phyloP scores from a whole-genome alignment of 108 stramenopile species.

The Cyclotella atomus region DNA sequence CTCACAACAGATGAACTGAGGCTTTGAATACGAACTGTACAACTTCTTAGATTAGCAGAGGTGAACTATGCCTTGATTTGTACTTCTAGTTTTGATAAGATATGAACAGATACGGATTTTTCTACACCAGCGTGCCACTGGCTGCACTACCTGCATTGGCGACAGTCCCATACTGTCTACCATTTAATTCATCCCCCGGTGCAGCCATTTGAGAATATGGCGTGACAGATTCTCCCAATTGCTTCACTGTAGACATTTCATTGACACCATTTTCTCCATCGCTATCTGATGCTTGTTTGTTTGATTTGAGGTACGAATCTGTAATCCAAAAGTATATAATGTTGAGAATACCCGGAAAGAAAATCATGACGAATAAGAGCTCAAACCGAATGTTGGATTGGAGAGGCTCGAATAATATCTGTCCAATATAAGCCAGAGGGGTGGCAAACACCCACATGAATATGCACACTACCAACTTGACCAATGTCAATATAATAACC shows the following conservation, averaged over 20 bases:
- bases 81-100: background rate
- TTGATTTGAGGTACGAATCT: slow-evolving; percentile 86
- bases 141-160: background rate
- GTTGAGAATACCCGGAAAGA: slow-evolving; percentile 90
- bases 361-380: slow-evolving; percentile 91
- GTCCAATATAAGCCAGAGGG: slow-evolving; percentile 70
- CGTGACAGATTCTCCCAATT: slow-evolving; percentile 43
- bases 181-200: slow-evolving; percentile 31
- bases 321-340: slow-evolving; percentile 94
- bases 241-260: slow-evolving; percentile 33
- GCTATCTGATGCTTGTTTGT: slow-evolving; percentile 52
- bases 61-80: background rate
- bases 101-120: background rate
- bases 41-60: background rate
- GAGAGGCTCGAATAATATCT: slow-evolving; percentile 75
- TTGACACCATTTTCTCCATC: slow-evolving; percentile 51
- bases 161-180: background rate
- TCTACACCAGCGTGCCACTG: slow-evolving; percentile 13
- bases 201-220: slow-evolving; percentile 46
- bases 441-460: slow-evolving; percentile 73
- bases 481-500: slow-evolving; percentile 77
- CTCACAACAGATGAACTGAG: too few relatives aligned
- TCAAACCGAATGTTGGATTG: slow-evolving; percentile 86
- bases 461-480: slow-evolving; percentile 77
- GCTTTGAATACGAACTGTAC: background rate